Evolutionary conservation across 305 asterid genomes (phyloP).

Genomic region (Solanum hybrid): DNA sequence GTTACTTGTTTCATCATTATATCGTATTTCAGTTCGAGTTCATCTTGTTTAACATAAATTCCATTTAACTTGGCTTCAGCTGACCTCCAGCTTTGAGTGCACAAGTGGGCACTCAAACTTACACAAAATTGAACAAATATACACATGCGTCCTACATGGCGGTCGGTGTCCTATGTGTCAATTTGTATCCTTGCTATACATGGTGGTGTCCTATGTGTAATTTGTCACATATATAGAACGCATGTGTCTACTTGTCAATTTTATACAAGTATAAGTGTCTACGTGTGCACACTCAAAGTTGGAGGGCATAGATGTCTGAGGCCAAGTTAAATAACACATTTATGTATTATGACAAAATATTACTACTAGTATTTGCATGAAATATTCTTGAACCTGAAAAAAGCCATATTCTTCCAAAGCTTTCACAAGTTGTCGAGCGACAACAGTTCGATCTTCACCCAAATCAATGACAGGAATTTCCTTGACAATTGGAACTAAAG

Average conservation of each 20-base stretch:
- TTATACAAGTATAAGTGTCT: background rate
- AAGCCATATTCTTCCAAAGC: constrained; percentile 31
- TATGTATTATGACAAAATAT: background rate
- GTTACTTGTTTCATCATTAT: constrained; percentile 2
- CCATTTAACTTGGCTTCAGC: no score
- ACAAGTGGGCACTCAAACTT: background rate
- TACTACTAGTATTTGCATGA: background rate
- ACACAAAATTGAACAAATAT: background rate
- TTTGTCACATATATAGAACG: no score
- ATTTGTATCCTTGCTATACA: background rate
- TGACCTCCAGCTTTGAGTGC: background rate
- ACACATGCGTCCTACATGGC: background rate
- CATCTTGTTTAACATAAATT: background rate
- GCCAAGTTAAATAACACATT: background rate
- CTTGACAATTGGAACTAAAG: constrained; percentile 4
- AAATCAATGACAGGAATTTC: constrained; percentile 30
- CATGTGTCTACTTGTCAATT: no score
- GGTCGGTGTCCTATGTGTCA: background rate
- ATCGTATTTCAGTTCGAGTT: background rate
- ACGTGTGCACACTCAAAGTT: background rate
- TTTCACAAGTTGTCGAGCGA: constrained; percentile 13
- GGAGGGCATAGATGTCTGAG: background rate
- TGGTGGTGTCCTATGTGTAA: background rate
- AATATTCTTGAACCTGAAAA: constrained; percentile 18
- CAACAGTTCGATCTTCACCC: background rate